Conservation (phyloP, 1,139 yeast genomes). For the Debaryomycetaceae sp. region DNA sequence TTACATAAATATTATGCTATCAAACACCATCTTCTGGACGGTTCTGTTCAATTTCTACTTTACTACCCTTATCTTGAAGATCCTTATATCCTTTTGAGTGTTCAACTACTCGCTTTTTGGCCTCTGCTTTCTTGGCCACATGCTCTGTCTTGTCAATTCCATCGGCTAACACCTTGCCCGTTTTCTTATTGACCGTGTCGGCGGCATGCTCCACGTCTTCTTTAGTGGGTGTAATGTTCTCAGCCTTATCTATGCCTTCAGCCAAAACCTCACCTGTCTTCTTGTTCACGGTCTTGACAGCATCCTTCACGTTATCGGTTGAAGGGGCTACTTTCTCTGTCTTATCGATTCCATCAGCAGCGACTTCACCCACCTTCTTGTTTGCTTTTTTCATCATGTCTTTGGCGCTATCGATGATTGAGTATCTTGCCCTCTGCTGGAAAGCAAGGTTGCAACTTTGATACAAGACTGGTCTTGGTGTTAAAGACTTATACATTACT, state of each 20-base stretch:
- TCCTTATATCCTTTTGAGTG: conserved; percentile 33
- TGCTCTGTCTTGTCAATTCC: conserved; percentile 31
- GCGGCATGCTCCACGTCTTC: conserved; percentile 11
- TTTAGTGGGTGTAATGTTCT: conserved; percentile 3
- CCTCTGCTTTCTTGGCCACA: conserved; percentile 11
- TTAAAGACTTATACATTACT: neutral
- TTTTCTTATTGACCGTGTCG: conserved; percentile 19
- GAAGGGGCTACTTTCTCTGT: conserved; percentile 12
- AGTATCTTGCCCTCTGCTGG: conserved; percentile 11
- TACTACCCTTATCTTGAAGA: conserved; percentile 43
- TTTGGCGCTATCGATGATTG: conserved; percentile 35
- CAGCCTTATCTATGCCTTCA: conserved; percentile 28
- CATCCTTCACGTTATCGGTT: conserved; percentile 10
- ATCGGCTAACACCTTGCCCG: conserved; percentile 34
- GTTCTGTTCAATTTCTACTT: conserved; percentile 41
- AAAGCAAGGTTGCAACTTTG: neutral
- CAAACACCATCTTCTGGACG: conserved; percentile 45
- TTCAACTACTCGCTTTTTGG: conserved; percentile 18
- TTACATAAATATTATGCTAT: neutral
- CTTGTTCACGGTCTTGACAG: conserved; percentile 21
- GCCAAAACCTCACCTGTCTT: conserved; percentile 36
- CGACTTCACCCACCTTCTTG: conserved; percentile 24
- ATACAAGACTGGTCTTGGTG: neutral
- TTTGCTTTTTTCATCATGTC: conserved; percentile 33
- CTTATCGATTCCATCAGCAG: conserved; percentile 27